Conservation (phyloP, 2,329 filamentous ascomycete species). For the Fusarium sp. region DNA sequence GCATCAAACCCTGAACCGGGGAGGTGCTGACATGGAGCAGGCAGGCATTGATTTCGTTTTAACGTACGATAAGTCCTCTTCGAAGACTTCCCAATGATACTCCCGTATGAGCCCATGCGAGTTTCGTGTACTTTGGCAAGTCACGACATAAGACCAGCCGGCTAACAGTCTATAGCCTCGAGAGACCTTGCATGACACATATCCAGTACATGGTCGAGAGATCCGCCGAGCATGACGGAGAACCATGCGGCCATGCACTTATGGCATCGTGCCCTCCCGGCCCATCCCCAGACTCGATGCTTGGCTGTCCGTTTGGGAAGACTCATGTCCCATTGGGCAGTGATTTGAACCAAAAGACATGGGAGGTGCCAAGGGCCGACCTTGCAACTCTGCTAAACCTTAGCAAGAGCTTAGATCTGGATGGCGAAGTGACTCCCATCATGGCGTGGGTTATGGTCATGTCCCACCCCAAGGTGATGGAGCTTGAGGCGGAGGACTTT, state of each 20-base stretch:
- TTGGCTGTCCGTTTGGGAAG: slow-evolving; percentile 66
- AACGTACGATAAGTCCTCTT: slow-evolving; percentile 78
- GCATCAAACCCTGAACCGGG: slow-evolving; percentile 43
- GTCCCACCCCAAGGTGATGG: slow-evolving; percentile 74
- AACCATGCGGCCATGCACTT: slow-evolving; percentile 87
- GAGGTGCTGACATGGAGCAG: slow-evolving; percentile 78
- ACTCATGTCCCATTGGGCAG: slow-evolving; percentile 51
- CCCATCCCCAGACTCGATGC: slow-evolving; percentile 62
- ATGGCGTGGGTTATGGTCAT: slow-evolving; percentile 93
- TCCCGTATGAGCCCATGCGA: slow-evolving; percentile 59
- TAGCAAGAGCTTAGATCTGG: slow-evolving; percentile 83
- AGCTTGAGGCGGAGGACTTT: slow-evolving; percentile 77
- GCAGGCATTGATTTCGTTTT: slow-evolving; percentile 91
- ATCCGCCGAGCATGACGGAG: slow-evolving; percentile 68
- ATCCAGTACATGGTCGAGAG: slow-evolving; percentile 81
- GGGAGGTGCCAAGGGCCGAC: slow-evolving; percentile 81
- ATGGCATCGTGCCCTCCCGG: slow-evolving; percentile 93
- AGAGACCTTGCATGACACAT: slow-evolving; percentile 94
- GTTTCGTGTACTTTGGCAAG: slow-evolving; percentile 38
- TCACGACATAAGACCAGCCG: slow-evolving; percentile 41
- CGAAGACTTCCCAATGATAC: slow-evolving; percentile 75
- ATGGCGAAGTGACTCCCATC: slow-evolving; percentile 92
- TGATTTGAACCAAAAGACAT: slow-evolving; percentile 74
- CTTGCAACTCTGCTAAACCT: slow-evolving; percentile 86
- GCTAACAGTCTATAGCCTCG: slow-evolving; percentile 76